These are phyloP conservation scores for Catharanthus roseus DNA, from an alignment of 257 asterid genomes.

Conservation along the genomic window DNA sequence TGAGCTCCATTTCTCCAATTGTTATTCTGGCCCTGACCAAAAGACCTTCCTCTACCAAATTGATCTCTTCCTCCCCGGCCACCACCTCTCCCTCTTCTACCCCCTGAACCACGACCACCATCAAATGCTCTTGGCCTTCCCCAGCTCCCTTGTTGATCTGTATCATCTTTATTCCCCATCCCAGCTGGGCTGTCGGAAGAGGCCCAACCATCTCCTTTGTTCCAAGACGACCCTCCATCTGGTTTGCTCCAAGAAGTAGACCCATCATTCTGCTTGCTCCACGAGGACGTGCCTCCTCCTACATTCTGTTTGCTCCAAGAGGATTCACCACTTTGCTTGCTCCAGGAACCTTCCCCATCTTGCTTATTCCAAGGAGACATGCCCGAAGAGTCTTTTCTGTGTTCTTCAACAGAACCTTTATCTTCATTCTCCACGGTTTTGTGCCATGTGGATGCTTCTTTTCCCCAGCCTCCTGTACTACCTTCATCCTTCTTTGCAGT, in stretches of 20 bases:
- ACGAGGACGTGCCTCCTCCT: slow-evolving; percentile 29
- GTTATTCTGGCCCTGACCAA: slow-evolving; percentile 35
- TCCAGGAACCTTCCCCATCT: slow-evolving; percentile 15
- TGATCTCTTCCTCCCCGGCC: slow-evolving; percentile 45
- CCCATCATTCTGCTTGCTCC: slow-evolving; percentile 25
- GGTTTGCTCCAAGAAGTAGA: slow-evolving; percentile 25
- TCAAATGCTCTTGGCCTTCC: slow-evolving; percentile 36
- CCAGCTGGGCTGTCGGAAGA: slow-evolving; percentile 23
- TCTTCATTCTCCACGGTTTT: slow-evolving; percentile 18
- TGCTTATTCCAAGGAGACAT: slow-evolving; percentile 9
- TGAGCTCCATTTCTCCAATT: slow-evolving; percentile 34
- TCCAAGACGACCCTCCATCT: slow-evolving; percentile 20
- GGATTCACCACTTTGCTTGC: slow-evolving; percentile 32
- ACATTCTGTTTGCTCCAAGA: slow-evolving; percentile 20
- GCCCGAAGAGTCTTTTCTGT: neutral
- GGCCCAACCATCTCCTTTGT: slow-evolving; percentile 24
- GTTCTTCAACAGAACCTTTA: slow-evolving; percentile 2
- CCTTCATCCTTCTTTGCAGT: slow-evolving; percentile 18
- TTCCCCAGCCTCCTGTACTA: slow-evolving; percentile 26
- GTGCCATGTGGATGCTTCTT: slow-evolving; percentile 25
- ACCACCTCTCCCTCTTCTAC: slow-evolving; percentile 48
- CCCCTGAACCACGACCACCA: slow-evolving; percentile 50
- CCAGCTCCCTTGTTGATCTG: slow-evolving; percentile 33
- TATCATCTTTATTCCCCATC: slow-evolving; percentile 23
- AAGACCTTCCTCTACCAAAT: slow-evolving; percentile 53